Percentiles rank a stretch among this genome's conserved stretches.
Evolutionary conservation across 805 yeast genomes (phyloP).

Genomic region (Sporopachydermia lactativora): DNA sequence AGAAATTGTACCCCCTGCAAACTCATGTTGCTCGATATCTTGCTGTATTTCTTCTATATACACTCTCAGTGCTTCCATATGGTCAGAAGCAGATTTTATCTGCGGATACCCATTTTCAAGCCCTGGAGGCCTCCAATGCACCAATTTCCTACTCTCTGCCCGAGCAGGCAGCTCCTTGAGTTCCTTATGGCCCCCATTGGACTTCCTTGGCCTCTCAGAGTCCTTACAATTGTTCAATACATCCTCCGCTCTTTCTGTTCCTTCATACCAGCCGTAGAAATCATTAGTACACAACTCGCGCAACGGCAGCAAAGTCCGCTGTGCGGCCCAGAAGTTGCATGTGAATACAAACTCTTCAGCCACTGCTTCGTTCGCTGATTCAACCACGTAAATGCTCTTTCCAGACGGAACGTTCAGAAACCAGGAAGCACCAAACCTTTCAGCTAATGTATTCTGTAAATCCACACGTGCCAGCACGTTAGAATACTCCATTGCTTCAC

Average conservation of each 20-base stretch:
- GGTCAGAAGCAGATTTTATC: conserved; percentile 18
- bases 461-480: conserved; percentile 38
- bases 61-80: conserved; percentile 23
- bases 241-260: too few relatives aligned
- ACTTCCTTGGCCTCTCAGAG: too few relatives aligned
- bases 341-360: conserved; percentile 62
- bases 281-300: conserved; percentile 56
- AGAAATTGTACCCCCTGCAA: conserved; percentile 22
- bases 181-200: too few relatives aligned
- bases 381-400: conserved; percentile 37
- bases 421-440: conserved; percentile 32
- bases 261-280: conserved; percentile 70
- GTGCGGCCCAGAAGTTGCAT: conserved; percentile 84
- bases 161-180: too few relatives aligned
- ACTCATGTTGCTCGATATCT: conserved; percentile 30
- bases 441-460: conserved; percentile 31
- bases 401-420: conserved; percentile 38
- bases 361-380: conserved; percentile 49
- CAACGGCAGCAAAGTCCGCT: conserved; percentile 66
- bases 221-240: too few relatives aligned
- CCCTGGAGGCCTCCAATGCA: conserved; percentile 10
- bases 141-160: too few relatives aligned
- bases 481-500: conserved; percentile 58
- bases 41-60: conserved; percentile 27
- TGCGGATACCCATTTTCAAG: conserved; percentile 3